Percentiles rank a stretch among this genome's conserved stretches.
phyloP scores from a whole-genome alignment of 768 basidiomycete genomes.

The Lactifluus rugatus region DNA sequence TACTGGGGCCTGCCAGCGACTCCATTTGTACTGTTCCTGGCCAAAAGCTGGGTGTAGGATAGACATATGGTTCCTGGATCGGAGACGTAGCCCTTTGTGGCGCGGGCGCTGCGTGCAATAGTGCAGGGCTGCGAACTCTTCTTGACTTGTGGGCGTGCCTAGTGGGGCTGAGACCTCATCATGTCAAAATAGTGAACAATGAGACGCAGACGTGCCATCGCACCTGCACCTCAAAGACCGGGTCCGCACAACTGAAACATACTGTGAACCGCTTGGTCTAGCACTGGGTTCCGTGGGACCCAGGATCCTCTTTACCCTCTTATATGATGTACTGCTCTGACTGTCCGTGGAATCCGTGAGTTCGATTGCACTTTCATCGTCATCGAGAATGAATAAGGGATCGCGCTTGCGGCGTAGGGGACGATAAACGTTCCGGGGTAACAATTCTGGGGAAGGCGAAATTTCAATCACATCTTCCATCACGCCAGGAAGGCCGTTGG shows the following conservation, averaged over 20 bases:
- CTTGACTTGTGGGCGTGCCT: not conserved
- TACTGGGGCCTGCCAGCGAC: not conserved
- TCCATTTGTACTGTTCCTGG: not conserved
- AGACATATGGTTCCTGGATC: not conserved
- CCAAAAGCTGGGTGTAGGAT: not conserved
- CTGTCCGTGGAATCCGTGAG: slow-evolving; percentile 44
- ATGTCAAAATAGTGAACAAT: not conserved
- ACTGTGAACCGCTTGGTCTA: not conserved
- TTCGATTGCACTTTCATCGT: slow-evolving; percentile 34
- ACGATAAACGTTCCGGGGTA: not conserved
- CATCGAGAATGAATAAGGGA: slow-evolving; percentile 7
- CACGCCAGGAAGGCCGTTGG: not conserved
- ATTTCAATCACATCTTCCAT: slow-evolving; percentile 18
- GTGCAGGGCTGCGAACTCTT: not conserved
- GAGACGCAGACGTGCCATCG: not conserved
- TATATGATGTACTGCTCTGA: not conserved
- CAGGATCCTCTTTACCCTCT: slow-evolving; percentile 3
- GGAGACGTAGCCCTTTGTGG: not conserved
- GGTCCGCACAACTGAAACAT: not conserved
- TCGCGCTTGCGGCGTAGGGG: slow-evolving; percentile 14
- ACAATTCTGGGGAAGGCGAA: slow-evolving; percentile 12
- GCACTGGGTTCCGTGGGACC: not conserved
- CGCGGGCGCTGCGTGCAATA: not conserved
- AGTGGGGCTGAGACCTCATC: not conserved
- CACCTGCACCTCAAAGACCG: slow-evolving; percentile 12